Conservation (phyloP, 768 basidiomycete genomes). For the Hericium rajendrae region DNA sequence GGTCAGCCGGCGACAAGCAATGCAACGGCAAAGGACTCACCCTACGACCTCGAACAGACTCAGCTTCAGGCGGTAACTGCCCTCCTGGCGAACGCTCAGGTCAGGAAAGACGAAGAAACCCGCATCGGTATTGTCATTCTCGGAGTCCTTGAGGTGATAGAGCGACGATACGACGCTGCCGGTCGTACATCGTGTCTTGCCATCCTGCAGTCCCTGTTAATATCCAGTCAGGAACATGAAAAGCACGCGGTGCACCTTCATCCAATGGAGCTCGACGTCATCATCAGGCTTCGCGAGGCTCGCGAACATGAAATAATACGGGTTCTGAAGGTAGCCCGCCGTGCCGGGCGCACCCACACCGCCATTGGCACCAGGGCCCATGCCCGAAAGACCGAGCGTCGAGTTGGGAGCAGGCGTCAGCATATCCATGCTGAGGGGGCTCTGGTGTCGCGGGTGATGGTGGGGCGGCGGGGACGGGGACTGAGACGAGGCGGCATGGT, state of each 20-base stretch:
- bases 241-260: conserved; percentile 41
- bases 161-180: conserved; percentile 85
- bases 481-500: conserved; percentile 19
- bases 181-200: conserved; percentile 84
- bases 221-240: not conserved
- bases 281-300: conserved; percentile 83
- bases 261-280: conserved; percentile 82
- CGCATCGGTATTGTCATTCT: conserved; percentile 56
- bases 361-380: conserved; percentile 22
- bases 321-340: conserved; percentile 72
- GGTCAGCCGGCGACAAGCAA: not conserved
- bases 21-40: conserved; percentile 37
- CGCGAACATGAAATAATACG: conserved; percentile 95
- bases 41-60: conserved; percentile 86
- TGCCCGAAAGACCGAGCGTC: not conserved
- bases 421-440: conserved; percentile 8
- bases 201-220: conserved; percentile 42
- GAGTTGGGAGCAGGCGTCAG: conserved; percentile 5
- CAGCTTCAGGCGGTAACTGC: conserved; percentile 70
- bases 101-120: conserved; percentile 98
- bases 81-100: conserved; percentile 85
- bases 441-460: conserved; percentile 1
- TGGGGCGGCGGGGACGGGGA: conserved; percentile 12
- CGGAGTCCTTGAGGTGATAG: conserved; percentile 73
- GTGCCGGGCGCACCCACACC: conserved; percentile 8